Conservation (phyloP, 148 eudicot genomes). For the Gaultheria prostrata region DNA sequence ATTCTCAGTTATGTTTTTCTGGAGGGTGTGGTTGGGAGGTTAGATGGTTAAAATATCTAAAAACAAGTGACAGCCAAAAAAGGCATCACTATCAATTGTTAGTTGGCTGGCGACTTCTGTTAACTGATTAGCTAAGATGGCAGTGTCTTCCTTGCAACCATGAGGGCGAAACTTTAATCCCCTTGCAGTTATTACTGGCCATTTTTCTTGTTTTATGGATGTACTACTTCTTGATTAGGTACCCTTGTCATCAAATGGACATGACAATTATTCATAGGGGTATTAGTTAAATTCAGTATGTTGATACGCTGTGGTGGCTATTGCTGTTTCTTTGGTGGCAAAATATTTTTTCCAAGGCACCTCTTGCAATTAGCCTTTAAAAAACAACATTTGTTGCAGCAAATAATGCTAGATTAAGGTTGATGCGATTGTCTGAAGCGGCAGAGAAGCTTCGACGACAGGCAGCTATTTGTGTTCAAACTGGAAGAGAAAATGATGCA, state of each 20-base stretch:
- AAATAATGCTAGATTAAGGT: slow-evolving; percentile 72
- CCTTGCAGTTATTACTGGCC: not conserved
- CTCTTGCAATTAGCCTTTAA: not conserved
- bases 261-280: not conserved
- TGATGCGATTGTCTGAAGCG: slow-evolving; percentile 83
- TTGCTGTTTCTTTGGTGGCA: not conserved
- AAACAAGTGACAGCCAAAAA: too few species aligned
- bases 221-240: not conserved
- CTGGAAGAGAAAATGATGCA: slow-evolving; percentile 72
- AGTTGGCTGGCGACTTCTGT: not conserved
- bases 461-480: slow-evolving; percentile 60
- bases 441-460: slow-evolving; percentile 72
- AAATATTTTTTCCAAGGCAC: not conserved
- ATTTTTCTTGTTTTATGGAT: not conserved
- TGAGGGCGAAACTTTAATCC: not conserved
- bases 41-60: too few species aligned
- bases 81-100: not conserved
- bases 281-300: not conserved
- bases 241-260: not conserved
- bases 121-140: not conserved
- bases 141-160: not conserved
- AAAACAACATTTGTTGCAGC: slow-evolving; percentile 40
- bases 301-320: not conserved
- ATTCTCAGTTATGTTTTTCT: too few species aligned
- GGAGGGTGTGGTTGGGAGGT: too few species aligned